These are phyloP conservation scores for Chlamydomonas applanata DNA, from an alignment of 139 green algal species.

Conservation along the genomic window DNA sequence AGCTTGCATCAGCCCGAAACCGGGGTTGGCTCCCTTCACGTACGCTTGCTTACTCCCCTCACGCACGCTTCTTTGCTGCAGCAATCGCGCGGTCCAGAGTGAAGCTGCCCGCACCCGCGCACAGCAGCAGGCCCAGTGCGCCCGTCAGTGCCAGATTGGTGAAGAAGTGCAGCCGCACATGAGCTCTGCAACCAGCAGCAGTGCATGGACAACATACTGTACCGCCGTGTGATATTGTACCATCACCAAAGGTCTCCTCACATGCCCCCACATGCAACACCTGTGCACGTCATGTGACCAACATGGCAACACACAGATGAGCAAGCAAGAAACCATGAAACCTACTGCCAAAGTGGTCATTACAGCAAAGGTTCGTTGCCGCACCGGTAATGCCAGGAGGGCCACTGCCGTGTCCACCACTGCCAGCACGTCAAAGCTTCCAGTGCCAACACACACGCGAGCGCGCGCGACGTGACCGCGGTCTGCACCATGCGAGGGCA, in stretches of 20 bases:
- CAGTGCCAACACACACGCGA: conserved; percentile 21
- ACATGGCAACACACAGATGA: no score
- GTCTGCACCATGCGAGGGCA: background rate
- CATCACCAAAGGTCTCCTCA: no score
- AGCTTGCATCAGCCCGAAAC: no score
- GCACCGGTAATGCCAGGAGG: conserved; percentile 31
- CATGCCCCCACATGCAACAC: no score
- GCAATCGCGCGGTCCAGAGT: conserved; percentile 25
- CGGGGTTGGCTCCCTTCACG: no score
- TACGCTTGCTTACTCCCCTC: no score
- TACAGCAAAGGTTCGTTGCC: background rate
- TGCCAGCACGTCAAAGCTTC: conserved; percentile 60
- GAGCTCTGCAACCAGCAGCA: conserved; percentile 8
- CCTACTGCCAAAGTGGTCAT: no score
- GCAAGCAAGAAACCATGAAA: no score
- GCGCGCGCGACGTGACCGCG: conserved; percentile 8
- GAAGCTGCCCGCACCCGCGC: conserved; percentile 34
- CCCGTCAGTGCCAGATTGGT: conserved; percentile 45
- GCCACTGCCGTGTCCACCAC: conserved; percentile 40
- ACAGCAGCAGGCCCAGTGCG: conserved; percentile 42
- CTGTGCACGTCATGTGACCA: no score
- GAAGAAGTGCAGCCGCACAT: conserved; percentile 53
- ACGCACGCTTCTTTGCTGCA: no score
- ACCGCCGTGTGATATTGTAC: no score
- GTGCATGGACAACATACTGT: conserved; percentile 21